Base-by-base conservation (phyloP, 805 yeast genomes). In the Pichia gijzeniarum region DNA sequence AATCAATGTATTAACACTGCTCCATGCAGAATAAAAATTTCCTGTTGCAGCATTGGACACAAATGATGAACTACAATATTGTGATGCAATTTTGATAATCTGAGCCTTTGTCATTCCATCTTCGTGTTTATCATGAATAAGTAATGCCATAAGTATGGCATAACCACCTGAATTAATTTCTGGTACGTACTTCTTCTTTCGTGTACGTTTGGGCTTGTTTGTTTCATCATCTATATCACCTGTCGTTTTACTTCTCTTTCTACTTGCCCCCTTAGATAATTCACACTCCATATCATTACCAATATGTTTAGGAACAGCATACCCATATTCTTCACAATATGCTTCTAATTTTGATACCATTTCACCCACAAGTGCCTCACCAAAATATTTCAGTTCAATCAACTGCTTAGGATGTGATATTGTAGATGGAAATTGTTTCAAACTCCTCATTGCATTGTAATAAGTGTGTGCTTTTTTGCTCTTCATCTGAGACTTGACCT, bases 151-250 rank as follows among this genome's bases (percentile, higher is more conserved):
- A 17, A 89, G 55, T 8, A 89, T 83, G 0, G 93, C 95, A 65
- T 85, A 90, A 0, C 85, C 95, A 1, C 96, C 96, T 0, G 93
- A 79, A 31, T 90, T 65, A 49, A 79, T 77, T 40, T 70, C 72
- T 0, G 97, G 97, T 0, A 88, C 72, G 60, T 85, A 88, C 32
- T 63, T 69, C 37, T 57, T 58, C 47, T 56, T 30, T 34, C 28
- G 19, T 36, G 34, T 30, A 39, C 40, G 35, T 18, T 28, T 27
- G 39, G 38, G 35, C 8, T 17, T 27, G 14, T 21, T 27, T 14
- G 7, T 18, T 5, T 27, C 30, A 6, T 33, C 37, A n/a, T 17
- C 30, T 3, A 33, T 17, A 9, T 27, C 35, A 25, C n/a, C 21
- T 43, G 46, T 22, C 35, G 18, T 31, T 30, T 13, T 17, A 1